phyloP scores from a whole-genome alignment of 1,284 basidiomycete species.

The Cystobasidium pallidum region DNA sequence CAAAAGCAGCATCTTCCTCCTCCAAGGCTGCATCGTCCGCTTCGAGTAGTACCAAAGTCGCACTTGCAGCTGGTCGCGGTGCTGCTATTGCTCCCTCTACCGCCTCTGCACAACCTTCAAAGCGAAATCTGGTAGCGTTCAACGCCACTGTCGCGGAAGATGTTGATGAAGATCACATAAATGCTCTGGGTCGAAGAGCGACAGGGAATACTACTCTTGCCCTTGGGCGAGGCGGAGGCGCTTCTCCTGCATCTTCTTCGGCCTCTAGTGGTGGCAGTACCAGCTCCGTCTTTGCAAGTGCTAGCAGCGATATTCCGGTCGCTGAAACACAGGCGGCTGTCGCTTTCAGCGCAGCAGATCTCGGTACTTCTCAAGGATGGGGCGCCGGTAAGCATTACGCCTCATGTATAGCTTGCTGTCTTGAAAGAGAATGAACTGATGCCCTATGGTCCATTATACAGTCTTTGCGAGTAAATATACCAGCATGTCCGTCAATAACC shows the following conservation, averaged over 20 bases:
- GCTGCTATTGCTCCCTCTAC: constrained; percentile 6
- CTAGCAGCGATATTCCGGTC: constrained; percentile 8
- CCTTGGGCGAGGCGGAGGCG: not conserved
- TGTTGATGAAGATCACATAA: constrained; percentile 22
- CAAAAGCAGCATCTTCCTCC: constrained; percentile 23
- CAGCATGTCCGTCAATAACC: constrained; percentile 40
- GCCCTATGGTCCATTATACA: not conserved
- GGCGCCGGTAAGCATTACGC: constrained; percentile 20
- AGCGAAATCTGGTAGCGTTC: constrained; percentile 21
- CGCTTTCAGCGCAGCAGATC: constrained; percentile 28
- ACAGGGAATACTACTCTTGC: constrained; percentile 15
- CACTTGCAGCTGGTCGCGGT: not conserved
- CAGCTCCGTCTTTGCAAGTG: not conserved
- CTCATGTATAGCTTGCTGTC: too few species aligned
- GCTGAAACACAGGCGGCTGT: constrained; percentile 7
- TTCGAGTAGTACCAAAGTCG: not conserved
- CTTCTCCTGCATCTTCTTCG: not conserved
- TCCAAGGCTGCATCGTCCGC: constrained; percentile 4
- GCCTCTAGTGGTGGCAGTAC: not conserved
- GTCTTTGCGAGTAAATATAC: constrained; percentile 41
- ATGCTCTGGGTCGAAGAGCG: constrained; percentile 23
- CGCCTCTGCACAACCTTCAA: constrained; percentile 1
- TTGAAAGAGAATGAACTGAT: too few species aligned
- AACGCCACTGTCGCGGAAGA: constrained; percentile 27
- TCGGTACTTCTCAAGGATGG: constrained; percentile 41